Evolutionary conservation across 495 filamentous ascomycete genomes (phyloP).

Genomic region (Aspergillus sclerotioniger): DNA sequence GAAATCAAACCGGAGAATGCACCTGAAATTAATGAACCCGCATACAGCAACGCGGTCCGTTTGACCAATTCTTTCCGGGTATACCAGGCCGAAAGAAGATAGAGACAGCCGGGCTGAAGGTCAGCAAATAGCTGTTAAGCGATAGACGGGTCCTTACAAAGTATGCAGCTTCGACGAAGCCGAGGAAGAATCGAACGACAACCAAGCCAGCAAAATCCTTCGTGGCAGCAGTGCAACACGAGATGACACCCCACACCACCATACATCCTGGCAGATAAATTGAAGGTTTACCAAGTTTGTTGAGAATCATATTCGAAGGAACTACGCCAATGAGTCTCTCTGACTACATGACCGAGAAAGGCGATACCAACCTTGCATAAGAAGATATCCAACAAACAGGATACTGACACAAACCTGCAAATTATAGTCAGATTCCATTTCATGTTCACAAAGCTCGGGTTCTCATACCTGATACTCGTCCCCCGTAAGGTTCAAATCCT

Average conservation of each 20-base stretch:
- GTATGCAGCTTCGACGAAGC: slow-evolving; percentile 54
- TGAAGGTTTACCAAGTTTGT: slow-evolving; percentile 48
- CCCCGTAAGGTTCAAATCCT: not conserved
- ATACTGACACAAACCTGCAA: not conserved
- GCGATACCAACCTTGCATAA: not conserved
- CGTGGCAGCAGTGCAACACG: slow-evolving; percentile 54
- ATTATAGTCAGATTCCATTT: too few species aligned
- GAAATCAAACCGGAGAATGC: slow-evolving; percentile 56
- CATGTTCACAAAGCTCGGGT: too few species aligned
- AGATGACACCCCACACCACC: slow-evolving; percentile 66
- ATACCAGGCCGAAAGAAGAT: slow-evolving; percentile 51
- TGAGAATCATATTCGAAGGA: slow-evolving; percentile 43
- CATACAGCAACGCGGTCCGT: slow-evolving; percentile 54
- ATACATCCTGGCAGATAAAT: slow-evolving; percentile 63
- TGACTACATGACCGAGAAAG: not conserved
- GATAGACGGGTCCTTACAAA: slow-evolving; percentile 11
- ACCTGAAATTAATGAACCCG: slow-evolving; percentile 50
- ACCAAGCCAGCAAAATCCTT: slow-evolving; percentile 57
- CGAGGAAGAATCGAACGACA: slow-evolving; percentile 64
- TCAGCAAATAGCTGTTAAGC: not conserved
- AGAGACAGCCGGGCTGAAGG: slow-evolving; percentile 11
- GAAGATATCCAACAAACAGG: not conserved
- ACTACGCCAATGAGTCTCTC: slow-evolving; percentile 7
- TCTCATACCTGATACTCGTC: not conserved
- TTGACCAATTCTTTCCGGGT: slow-evolving; percentile 46